Conservation (phyloP, 257 asterid species). For the Nicotiana otophora region DNA sequence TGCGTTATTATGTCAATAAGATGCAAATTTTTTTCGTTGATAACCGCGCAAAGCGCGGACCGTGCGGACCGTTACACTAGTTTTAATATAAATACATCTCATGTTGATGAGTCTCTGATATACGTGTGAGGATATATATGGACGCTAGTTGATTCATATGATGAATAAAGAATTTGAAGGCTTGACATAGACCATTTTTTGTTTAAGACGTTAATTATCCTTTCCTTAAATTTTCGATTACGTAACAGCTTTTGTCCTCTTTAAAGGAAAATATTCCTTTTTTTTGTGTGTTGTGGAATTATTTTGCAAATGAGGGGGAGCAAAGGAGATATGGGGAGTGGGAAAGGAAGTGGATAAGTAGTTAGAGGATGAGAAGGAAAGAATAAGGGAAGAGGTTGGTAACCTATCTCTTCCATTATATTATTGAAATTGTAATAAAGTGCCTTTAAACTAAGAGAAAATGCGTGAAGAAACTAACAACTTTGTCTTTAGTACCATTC, state of each 20-base stretch:
- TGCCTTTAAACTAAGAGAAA: conserved; percentile 6
- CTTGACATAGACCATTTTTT: conserved; percentile 13
- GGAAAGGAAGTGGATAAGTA: conserved; percentile 49
- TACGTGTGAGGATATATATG: neutral
- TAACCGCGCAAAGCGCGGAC: too few species aligned
- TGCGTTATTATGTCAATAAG: too few species aligned
- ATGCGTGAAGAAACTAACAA: conserved; percentile 32
- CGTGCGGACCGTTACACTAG: too few species aligned
- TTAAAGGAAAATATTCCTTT: neutral
- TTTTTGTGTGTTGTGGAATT: neutral
- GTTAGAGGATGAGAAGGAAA: conserved; percentile 66
- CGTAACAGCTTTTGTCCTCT: neutral
- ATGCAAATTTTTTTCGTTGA: too few species aligned
- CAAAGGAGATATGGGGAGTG: neutral
- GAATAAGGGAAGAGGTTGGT: conserved; percentile 29
- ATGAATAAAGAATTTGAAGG: conserved; percentile 21
- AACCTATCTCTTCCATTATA: conserved; percentile 31
- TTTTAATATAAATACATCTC: neutral
- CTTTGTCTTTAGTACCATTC: conserved; percentile 17
- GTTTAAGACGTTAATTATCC: conserved; percentile 17
- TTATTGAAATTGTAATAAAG: neutral
- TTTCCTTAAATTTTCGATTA: conserved; percentile 30
- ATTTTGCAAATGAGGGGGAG: neutral
- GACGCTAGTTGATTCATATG: conserved; percentile 33
- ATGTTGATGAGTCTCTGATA: neutral